Conservation (phyloP, 345 rosid genomes). For the Cardiospermum halicacabum region DNA sequence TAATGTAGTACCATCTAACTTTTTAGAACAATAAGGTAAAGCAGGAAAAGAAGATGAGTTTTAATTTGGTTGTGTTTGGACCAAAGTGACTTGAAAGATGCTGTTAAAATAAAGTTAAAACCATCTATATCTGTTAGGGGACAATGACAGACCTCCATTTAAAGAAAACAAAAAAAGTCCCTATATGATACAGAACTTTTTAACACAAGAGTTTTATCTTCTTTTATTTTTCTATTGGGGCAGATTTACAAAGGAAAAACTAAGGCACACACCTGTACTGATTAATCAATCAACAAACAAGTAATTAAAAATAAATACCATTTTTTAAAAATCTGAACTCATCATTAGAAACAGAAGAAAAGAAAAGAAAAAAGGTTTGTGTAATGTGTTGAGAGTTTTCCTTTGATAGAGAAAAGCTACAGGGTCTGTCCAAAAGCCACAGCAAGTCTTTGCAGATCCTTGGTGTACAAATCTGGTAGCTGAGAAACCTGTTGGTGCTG, state of each 20-base stretch:
- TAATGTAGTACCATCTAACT: background rate
- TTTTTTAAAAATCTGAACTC: slow-evolving; percentile 5
- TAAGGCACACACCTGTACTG: slow-evolving; percentile 13
- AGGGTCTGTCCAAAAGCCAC: slow-evolving; percentile 37
- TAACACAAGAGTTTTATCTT: slow-evolving; percentile 4
- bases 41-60: slow-evolving; percentile 4
- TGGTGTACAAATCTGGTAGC: slow-evolving; percentile 29
- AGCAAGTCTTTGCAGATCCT: slow-evolving; percentile 36
- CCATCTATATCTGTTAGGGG: slow-evolving; percentile 23
- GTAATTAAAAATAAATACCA: background rate
- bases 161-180: slow-evolving; percentile 29
- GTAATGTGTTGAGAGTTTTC: background rate
- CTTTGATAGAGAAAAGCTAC: slow-evolving; percentile 19
- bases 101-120: slow-evolving; percentile 26
- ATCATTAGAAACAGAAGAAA: background rate
- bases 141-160: slow-evolving; percentile 33
- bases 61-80: slow-evolving; percentile 1
- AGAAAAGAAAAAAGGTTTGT: background rate
- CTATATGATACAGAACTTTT: background rate
- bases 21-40: background rate
- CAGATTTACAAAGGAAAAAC: slow-evolving; percentile 23
- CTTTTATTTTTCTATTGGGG: slow-evolving; percentile 19
- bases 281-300: too few relatives aligned
- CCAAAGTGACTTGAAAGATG: slow-evolving; percentile 11
- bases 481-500: slow-evolving; percentile 23